Conservation (phyloP, 1,284 basidiomycete genomes). For the Rhodotorula sp. region DNA sequence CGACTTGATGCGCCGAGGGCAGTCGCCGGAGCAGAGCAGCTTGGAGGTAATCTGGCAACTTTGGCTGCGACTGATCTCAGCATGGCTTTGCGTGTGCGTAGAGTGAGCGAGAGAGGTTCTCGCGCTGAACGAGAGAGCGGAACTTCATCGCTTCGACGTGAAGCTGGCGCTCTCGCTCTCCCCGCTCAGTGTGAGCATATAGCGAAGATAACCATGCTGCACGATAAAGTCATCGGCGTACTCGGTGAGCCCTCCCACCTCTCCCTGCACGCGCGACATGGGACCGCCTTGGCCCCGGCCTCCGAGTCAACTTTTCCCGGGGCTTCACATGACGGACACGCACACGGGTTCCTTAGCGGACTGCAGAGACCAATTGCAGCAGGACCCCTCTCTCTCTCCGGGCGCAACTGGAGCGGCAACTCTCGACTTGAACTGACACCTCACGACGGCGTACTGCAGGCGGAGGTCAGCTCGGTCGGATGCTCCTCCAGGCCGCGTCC, state of each 20-base stretch:
- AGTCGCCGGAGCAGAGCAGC: no score
- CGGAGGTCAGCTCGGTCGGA: slow-evolving; percentile 95
- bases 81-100: no score
- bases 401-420: neutral
- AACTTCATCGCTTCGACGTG: no score
- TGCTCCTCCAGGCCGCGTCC: slow-evolving; percentile 89
- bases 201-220: slow-evolving; percentile 13
- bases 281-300: no score
- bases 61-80: no score
- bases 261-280: neutral
- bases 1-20: no score
- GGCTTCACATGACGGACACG: neutral
- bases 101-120: no score
- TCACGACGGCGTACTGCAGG: slow-evolving; percentile 53
- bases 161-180: no score
- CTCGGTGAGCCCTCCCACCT: slow-evolving; percentile 15
- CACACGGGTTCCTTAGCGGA: neutral
- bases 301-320: neutral
- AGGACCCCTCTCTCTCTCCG: neutral
- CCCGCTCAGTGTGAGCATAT: no score
- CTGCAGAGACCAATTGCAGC: no score
- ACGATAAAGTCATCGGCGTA: slow-evolving; percentile 39
- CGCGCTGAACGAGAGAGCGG: no score
- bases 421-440: neutral
- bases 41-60: no score